Conservation (phyloP, 495 filamentous ascomycete genomes). For the Lentithecium fluviatile region DNA sequence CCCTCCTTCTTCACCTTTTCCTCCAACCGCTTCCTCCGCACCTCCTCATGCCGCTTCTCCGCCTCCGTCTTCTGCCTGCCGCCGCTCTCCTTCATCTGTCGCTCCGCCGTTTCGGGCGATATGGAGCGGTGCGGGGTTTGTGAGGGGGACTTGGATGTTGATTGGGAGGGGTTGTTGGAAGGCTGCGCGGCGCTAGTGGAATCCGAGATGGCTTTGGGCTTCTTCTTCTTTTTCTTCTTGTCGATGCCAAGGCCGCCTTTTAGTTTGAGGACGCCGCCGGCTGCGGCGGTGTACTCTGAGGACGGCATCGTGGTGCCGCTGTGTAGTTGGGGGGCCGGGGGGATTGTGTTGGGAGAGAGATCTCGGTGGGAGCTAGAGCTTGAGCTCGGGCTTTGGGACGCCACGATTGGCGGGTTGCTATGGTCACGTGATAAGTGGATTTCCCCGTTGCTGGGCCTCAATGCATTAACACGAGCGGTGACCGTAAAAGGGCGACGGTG, state of each 20-base stretch:
- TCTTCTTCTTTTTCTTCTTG: constrained; percentile 66
- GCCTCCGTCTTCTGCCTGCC: constrained; percentile 72
- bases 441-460: too few species aligned
- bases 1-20: constrained; percentile 80
- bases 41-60: constrained; percentile 77
- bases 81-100: constrained; percentile 18
- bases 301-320: constrained; percentile 58
- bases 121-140: background rate
- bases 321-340: too few species aligned
- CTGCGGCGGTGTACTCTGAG: constrained; percentile 68
- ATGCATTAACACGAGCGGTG: background rate
- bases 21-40: constrained; percentile 67
- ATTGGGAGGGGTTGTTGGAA: background rate
- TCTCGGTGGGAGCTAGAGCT: too few species aligned
- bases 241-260: constrained; percentile 67
- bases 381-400: background rate
- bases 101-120: constrained; percentile 5
- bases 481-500: too few species aligned
- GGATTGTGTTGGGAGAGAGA: constrained; percentile 46
- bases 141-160: background rate
- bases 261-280: constrained; percentile 69
- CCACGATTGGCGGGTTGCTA: too few species aligned
- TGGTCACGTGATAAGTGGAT: background rate
- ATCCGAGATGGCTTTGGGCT: constrained; percentile 36
- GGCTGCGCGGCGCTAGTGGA: constrained; percentile 11